Evolutionary conservation across 225 moss, liverwort and hornwort species (phyloP), one percentile per base, ranked within the genome.

Genomic region (Polytrichum commune): DNA sequence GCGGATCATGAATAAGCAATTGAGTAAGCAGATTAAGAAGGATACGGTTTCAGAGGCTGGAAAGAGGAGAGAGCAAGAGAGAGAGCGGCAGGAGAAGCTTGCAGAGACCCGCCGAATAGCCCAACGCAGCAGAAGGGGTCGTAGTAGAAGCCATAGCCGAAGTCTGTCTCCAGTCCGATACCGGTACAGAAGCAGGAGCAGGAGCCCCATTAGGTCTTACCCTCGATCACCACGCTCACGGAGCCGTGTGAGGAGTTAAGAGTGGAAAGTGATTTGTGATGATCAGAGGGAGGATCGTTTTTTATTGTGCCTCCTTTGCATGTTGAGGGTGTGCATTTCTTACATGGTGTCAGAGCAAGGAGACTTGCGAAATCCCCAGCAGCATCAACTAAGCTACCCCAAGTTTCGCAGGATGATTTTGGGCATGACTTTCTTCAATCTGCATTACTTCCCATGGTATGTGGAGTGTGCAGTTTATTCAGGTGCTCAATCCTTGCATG

Each of bases 1-100:
- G 78, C 82, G 98, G 35, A 98, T 98, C 57, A 98, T 95, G 95
- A 95, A 92, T 87, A 98, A 91, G 81, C 98, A 98, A 77, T 80
- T 98, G 54, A 98, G 82, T 72, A 98, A 93, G 78, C 98, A 98
- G 79, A 98, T 98, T 57, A 98, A 95, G 72, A 98, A 98, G 77
- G 98, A 98, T 27, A 98, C 95, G 0, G 93, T 98, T 38, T 95
- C 98, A 18, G 98, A 95, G 77, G 85, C 92, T 3, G 98, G 95
- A 28, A 98, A 98, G 89, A 82, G 88, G 58, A 90, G 98, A 22
- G 98, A 98, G 73, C 98, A 95, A 79, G 98, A 98, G 71, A 91
- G 82, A 75, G 92, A 98, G 73, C 84, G 95, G 69, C 98, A 98
- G 76, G 98, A 95, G 77, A 98, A 98, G 77, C 81, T 98, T 65